Percentiles rank a stretch among this genome's conserved stretches.
These are phyloP conservation scores for Ascomycota sp. DNA, from an alignment of 2,329 filamentous ascomycete genomes.

Conservation along the genomic window DNA sequence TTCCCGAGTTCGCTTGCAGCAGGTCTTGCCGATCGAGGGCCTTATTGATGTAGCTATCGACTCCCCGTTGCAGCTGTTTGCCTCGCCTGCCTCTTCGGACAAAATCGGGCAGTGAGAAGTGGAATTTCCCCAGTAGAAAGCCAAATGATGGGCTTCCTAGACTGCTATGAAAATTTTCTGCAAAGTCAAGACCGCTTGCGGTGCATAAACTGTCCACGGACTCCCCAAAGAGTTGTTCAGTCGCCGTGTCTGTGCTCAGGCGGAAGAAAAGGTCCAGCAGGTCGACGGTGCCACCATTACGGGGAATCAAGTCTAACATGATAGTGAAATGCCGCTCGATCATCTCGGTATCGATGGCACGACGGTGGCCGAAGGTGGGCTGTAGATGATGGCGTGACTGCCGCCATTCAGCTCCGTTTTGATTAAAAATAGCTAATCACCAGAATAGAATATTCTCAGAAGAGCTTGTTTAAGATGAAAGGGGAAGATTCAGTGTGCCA, in stretches of 20 bases:
- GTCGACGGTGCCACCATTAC: slow-evolving; percentile 11
- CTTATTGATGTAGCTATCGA: background rate
- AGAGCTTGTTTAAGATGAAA: background rate
- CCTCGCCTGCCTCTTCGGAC: background rate
- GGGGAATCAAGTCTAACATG: slow-evolving; percentile 13
- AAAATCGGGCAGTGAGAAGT: too few relatives aligned
- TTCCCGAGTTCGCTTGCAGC: background rate
- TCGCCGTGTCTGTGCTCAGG: slow-evolving; percentile 30
- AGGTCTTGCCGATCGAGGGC: background rate
- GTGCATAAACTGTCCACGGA: slow-evolving; percentile 7
- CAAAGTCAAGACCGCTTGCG: background rate
- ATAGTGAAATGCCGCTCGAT: slow-evolving; percentile 6
- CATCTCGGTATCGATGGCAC: slow-evolving; percentile 5
- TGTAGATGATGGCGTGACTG: slow-evolving; percentile 14
- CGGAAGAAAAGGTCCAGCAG: slow-evolving; percentile 31
- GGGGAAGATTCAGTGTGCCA: too few relatives aligned
- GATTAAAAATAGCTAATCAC: slow-evolving; percentile 18
- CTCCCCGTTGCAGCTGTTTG: background rate
- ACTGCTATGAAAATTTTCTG: slow-evolving; percentile 7
- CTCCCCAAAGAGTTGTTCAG: slow-evolving; percentile 34
- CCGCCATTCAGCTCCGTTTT: slow-evolving; percentile 19
- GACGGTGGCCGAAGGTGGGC: slow-evolving; percentile 8
- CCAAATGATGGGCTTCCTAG: background rate
- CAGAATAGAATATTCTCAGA: too few relatives aligned
- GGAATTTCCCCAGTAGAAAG: background rate